Base-by-base conservation (phyloP, 371 early-diverging fungal species). In the Circinella umbellata region DNA sequence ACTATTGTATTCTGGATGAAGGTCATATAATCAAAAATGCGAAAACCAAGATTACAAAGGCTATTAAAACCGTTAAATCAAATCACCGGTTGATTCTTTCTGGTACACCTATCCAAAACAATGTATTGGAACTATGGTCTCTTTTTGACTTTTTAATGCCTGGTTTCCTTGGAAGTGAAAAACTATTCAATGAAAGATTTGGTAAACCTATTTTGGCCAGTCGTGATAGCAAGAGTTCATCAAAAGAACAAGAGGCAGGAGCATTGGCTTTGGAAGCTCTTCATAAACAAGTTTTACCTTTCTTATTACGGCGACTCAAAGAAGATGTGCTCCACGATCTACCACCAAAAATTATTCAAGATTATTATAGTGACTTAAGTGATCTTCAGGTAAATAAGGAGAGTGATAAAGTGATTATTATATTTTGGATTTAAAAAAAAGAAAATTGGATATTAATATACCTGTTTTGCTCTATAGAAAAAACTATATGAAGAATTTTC, bases 301-400 rank as follows among this genome's bases (percentile, higher is more conserved):
- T 99, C 89, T 74, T 99, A 49, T 76, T 99, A 73, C 90, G 99
- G 39, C 89, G 99, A 64, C 89, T 99, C 85, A 99, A 99, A 81
- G 97, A 97, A 78, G 98, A 99, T 75, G 99, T 99, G 15, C 82
- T 99, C 67, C 89, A 95, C 70, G 99, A 99, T 78, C 79, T 99
- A 69, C 99, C 99, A 46, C 99, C 99, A 36, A 99, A 99, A 85
- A 99, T 99, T 72, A 98, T 99, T 71, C 93, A 93, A 81, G 99
- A 99, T 80, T 94, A 99, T 76, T 95, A 96, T 77, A 98, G 99
- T 79, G 97, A 98, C 66, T 82, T 99, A 46, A 91, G 93, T 67
- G 94, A 94, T 49, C 68, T 95, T n/a, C 94, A 94, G 78, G 79
- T 75, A 75, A 69, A 61, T 27, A 38, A 11, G 57, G 47, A 47